phyloP scores from a whole-genome alignment of 2,329 filamentous ascomycete genomes.

The Endothia cerciana region DNA sequence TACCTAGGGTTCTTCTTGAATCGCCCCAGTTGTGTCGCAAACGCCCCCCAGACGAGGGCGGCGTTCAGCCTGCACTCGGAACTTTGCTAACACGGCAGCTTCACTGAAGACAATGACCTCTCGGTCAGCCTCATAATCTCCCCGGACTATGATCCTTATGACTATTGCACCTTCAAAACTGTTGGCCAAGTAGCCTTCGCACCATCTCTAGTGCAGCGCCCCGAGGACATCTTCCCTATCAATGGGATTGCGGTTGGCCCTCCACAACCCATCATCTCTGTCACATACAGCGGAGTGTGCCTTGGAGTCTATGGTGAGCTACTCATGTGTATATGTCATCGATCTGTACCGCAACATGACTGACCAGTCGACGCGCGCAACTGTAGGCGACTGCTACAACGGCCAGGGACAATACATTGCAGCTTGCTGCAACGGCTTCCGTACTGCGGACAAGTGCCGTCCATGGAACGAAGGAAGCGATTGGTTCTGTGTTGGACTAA shows the following conservation, averaged over 20 bases:
- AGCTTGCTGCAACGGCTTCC: slow-evolving; percentile 27
- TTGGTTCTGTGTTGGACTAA: not conserved
- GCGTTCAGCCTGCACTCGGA: not conserved
- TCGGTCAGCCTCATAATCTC: slow-evolving; percentile 19
- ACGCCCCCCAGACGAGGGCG: no score
- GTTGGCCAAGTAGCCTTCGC: slow-evolving; percentile 6
- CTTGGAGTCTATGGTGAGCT: slow-evolving; percentile 22
- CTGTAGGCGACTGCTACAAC: slow-evolving; percentile 14
- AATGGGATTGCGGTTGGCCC: slow-evolving; percentile 23
- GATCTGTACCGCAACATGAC: not conserved
- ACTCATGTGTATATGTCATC: not conserved
- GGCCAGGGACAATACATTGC: slow-evolving; percentile 6
- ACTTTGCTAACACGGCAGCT: not conserved
- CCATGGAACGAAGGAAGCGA: slow-evolving; percentile 6
- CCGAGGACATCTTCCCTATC: slow-evolving; percentile 23
- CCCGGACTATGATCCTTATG: slow-evolving; percentile 15
- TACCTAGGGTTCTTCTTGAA: no score
- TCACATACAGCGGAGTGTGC: slow-evolving; percentile 18
- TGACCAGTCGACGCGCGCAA: not conserved
- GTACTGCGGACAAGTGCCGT: slow-evolving; percentile 23
- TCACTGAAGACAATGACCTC: slow-evolving; percentile 18
- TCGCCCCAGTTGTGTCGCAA: not conserved
- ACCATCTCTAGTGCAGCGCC: slow-evolving; percentile 14
- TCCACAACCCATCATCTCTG: slow-evolving; percentile 21
- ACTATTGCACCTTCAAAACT: slow-evolving; percentile 23